Evolutionary conservation across 805 yeast genomes (phyloP), one percentile per base, ranked within the genome.

Genomic region (Kluyveromyces aestuarii): DNA sequence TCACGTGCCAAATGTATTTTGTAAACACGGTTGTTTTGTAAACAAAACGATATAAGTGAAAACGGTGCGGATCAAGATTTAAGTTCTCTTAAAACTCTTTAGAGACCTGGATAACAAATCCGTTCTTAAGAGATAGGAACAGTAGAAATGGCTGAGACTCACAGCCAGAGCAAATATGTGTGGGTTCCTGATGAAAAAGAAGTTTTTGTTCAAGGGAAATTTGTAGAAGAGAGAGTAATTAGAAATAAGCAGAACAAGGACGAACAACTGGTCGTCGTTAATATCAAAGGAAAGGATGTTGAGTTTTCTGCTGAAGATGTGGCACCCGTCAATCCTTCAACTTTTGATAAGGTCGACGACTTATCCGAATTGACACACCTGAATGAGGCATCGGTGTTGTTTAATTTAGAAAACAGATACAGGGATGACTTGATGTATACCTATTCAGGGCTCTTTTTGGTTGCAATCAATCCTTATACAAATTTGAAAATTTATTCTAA

Each of bases 291-390:
- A 11, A 55, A 56, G 40, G 55, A 48, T 17, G 46, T 44, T 13
- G 53, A 57, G 16, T 39, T 56, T 19, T 49, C 52, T 5, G 48
- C 52, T 14, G 71, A 80, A 6, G 71, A 72, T 25, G 69, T 74
- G 10, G 64, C 62, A 18, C 66, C 69, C 46, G 74, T 90, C 46
- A 93, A 93, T 61, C 99, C 99, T 1, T 73, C 82, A 8, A 85
- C 86, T 56, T 93, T 93, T 66, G 95, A 93, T 65, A 84, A 81
- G 58, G 91, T 95, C 51, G 81, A 85, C 56, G 96, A 93, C 60
- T 87, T 93, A 90, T 98, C 98, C 0, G 96, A 90, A 56, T 73
- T 93, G 53, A 93, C 99, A 0, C 88, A 83, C 65, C 72, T 93
- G 52, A 93, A 91, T 64, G 99, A 93, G 63, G 96, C 99, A 0